Conservation (phyloP, 768 basidiomycete genomes). For the Phanerochaete carnosa region DNA sequence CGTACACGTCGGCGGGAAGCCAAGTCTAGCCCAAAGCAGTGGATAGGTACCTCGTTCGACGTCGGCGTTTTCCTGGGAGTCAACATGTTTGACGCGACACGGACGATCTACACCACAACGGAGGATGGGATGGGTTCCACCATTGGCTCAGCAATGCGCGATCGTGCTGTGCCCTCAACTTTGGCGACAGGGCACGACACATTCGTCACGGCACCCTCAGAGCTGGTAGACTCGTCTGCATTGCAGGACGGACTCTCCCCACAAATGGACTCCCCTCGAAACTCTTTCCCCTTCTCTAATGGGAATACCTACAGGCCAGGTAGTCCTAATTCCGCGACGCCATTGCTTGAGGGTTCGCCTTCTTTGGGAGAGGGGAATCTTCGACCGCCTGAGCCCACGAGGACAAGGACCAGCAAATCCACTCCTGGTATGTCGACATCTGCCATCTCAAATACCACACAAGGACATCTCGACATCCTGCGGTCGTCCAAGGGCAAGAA, state of each 20-base stretch:
- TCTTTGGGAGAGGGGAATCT: not conserved
- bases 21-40: constrained; percentile 33
- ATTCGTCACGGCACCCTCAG: constrained; percentile 25
- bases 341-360: constrained; percentile 2
- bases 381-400: not conserved
- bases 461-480: not conserved
- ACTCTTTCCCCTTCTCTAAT: not conserved
- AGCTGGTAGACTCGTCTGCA: not conserved
- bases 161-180: constrained; percentile 11
- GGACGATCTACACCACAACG: constrained; percentile 3
- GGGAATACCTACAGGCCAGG: not conserved
- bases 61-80: constrained; percentile 75
- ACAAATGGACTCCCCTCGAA: not conserved
- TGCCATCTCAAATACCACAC: not conserved
- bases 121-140: not conserved
- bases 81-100: constrained; percentile 45
- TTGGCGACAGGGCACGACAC: constrained; percentile 19
- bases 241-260: not conserved
- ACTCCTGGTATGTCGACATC: not conserved
- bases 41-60: constrained; percentile 77
- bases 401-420: not conserved
- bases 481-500: constrained; percentile 20
- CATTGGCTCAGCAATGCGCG: not conserved
- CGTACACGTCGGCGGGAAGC: constrained; percentile 30
- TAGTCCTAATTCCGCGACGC: constrained; percentile 11